phyloP scores from a whole-genome alignment of 306 rosid species.

The Hippophae gyantsensis region DNA sequence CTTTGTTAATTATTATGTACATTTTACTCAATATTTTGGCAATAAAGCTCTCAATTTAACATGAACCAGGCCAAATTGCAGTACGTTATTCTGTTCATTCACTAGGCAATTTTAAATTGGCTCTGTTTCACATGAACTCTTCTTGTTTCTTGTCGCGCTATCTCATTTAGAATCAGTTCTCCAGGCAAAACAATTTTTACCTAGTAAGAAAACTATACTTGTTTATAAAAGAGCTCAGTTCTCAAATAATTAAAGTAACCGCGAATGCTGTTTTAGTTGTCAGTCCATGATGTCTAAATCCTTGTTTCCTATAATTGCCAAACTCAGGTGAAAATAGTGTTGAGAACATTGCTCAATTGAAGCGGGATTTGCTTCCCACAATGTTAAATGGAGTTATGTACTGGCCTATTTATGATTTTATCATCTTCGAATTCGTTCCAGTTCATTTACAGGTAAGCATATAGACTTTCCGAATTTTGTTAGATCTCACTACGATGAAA shows the following conservation, averaged over 20 bases:
- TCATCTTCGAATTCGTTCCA: slow-evolving; percentile 76
- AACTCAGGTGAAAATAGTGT: slow-evolving; percentile 58
- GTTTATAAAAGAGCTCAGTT: background rate
- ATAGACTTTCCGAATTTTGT: background rate
- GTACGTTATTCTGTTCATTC: too few species aligned
- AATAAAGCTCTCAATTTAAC: too few species aligned
- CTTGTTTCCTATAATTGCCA: slow-evolving; percentile 15
- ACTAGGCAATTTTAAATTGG: too few species aligned
- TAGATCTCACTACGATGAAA: background rate
- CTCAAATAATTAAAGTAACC: background rate
- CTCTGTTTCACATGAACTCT: too few species aligned
- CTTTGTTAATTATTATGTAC: too few species aligned
- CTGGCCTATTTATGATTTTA: slow-evolving; percentile 87
- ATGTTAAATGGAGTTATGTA: slow-evolving; percentile 64
- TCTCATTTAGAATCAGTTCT: too few species aligned
- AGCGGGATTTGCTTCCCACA: slow-evolving; percentile 73
- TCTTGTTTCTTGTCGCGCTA: too few species aligned
- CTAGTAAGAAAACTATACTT: background rate
- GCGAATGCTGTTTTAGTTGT: background rate
- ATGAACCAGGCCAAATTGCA: too few species aligned
- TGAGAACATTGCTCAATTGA: slow-evolving; percentile 62
- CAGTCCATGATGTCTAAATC: slow-evolving; percentile 1
- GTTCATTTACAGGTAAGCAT: slow-evolving; percentile 83
- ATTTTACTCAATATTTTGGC: too few species aligned
- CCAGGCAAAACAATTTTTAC: background rate